phyloP scores from a whole-genome alignment of 305 asterid genomes.

The Fraxinus ornus region DNA sequence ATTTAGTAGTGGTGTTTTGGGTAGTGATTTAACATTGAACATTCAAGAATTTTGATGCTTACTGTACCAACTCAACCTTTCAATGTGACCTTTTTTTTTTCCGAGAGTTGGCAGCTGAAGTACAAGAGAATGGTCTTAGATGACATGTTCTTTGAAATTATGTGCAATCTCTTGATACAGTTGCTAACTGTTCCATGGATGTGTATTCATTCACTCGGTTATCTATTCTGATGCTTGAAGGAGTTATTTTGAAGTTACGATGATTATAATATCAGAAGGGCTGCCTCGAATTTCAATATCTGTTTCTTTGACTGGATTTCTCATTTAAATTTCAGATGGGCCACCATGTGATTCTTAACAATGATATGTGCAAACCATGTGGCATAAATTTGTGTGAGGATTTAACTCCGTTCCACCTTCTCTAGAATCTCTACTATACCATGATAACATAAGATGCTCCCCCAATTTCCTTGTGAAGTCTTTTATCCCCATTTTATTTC shows the following conservation, averaged over 20 bases:
- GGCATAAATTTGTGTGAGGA: neutral
- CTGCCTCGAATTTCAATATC: neutral
- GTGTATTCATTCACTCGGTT: neutral
- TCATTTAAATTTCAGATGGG: neutral
- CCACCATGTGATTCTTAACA: neutral
- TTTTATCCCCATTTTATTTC: neutral
- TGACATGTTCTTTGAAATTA: neutral
- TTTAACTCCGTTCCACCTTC: neutral
- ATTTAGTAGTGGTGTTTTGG: neutral
- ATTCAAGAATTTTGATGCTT: neutral
- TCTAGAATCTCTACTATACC: neutral
- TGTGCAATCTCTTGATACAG: neutral
- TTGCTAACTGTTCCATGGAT: neutral
- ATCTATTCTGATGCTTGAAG: neutral
- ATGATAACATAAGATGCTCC: neutral
- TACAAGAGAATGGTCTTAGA: neutral
- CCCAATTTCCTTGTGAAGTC: neutral
- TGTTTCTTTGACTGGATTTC: neutral
- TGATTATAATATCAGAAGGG: neutral
- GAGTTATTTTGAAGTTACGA: neutral
- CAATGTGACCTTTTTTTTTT: neutral
- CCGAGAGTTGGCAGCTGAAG: neutral
- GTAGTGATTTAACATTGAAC: neutral
- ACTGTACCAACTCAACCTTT: neutral
- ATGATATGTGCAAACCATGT: neutral